These are phyloP conservation scores for Myriangium duriaei DNA, from an alignment of 2,329 filamentous ascomycete genomes.

Conservation along the genomic window DNA sequence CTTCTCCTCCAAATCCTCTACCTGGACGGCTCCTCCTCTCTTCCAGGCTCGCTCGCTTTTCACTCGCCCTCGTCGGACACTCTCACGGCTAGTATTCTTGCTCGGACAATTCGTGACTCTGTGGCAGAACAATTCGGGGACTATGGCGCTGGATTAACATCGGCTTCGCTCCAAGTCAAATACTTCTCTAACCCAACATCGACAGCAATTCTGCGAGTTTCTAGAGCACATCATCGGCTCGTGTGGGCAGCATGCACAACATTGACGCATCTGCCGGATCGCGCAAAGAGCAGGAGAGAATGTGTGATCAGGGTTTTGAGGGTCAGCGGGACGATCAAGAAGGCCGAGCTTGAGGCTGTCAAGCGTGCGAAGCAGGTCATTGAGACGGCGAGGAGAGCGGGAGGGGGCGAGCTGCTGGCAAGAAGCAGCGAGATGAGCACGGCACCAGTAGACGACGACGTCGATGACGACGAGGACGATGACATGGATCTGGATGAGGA, in stretches of 20 bases:
- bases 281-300: constrained; percentile 47
- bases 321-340: constrained; percentile 86
- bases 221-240: constrained; percentile 69
- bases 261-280: constrained; percentile 55
- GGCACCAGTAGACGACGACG: constrained; percentile 35
- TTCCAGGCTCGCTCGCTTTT: constrained; percentile 55
- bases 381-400: constrained; percentile 47
- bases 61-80: constrained; percentile 65
- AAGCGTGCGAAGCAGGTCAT: constrained; percentile 61
- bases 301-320: constrained; percentile 77
- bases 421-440: constrained; percentile 21
- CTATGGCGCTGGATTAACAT: constrained; percentile 66
- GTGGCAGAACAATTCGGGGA: constrained; percentile 72
- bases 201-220: constrained; percentile 79
- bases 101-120: constrained; percentile 57
- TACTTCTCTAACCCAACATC: constrained; percentile 88
- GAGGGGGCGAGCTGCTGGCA: background rate
- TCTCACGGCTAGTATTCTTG: constrained; percentile 52
- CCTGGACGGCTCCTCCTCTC: constrained; percentile 42
- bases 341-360: constrained; percentile 82
- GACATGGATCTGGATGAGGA: constrained; percentile 18
- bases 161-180: constrained; percentile 58
- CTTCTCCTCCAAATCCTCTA: constrained; percentile 91
- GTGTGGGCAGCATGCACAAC: constrained; percentile 84
- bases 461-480: constrained; percentile 34